Evolutionary conservation across 164 flowering plant genomes (phyloP).

Genomic region (Piper betle): DNA sequence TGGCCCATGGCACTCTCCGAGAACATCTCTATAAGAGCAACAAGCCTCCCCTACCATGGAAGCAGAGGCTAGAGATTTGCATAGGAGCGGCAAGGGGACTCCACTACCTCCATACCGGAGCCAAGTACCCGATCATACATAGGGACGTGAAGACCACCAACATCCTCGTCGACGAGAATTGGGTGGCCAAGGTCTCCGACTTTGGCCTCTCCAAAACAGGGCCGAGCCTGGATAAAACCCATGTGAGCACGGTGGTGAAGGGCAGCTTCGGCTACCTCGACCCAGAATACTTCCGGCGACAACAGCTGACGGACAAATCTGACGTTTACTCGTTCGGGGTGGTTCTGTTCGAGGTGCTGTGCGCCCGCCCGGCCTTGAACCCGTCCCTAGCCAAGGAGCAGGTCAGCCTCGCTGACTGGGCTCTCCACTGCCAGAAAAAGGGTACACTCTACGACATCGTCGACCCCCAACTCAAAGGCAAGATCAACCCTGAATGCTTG

Average conservation of each 20-base stretch:
- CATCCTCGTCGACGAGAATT: conserved; percentile 13
- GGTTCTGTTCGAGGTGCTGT: conserved; percentile 29
- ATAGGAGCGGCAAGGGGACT: conserved; percentile 15
- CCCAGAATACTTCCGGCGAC: conserved; percentile 14
- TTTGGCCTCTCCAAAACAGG: conserved; percentile 14
- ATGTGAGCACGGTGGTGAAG: conserved; percentile 17
- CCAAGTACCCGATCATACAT: conserved; percentile 14
- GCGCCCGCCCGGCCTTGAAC: conserved; percentile 39
- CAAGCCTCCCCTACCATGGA: conserved; percentile 13
- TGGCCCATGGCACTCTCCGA: conserved; percentile 18
- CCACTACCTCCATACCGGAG: conserved; percentile 16
- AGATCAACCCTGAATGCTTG: conserved; percentile 23
- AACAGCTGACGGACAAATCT: conserved; percentile 12
- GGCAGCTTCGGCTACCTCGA: conserved; percentile 15
- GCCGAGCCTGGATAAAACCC: conserved; percentile 9
- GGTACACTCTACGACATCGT: conserved; percentile 20
- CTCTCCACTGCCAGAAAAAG: conserved; percentile 7
- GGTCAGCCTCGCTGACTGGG: conserved; percentile 47
- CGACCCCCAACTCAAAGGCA: conserved; percentile 23
- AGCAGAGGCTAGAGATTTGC: conserved; percentile 13
- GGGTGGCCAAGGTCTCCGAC: conserved; percentile 14
- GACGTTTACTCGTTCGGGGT: conserved; percentile 16
- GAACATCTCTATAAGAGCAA: conserved; percentile 16
- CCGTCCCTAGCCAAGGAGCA: conserved; percentile 43
- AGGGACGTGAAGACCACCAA: conserved; percentile 16